These are phyloP conservation scores for Alternaria arborescens DNA, from an alignment of 2,329 filamentous ascomycete genomes.

Conservation along the genomic window DNA sequence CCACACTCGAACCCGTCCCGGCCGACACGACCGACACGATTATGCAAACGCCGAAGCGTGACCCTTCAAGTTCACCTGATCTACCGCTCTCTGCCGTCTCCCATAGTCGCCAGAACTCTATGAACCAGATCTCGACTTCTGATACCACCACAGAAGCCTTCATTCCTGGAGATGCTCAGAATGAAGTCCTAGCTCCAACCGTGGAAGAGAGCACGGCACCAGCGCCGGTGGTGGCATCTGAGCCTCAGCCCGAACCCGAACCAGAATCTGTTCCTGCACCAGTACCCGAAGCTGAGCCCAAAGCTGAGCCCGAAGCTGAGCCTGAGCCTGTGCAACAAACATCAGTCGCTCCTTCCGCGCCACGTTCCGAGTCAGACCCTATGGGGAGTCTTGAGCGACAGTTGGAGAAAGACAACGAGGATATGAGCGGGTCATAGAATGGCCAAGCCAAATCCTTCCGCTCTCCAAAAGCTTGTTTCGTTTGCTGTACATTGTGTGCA, in stretches of 20 bases:
- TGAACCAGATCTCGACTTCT: slow-evolving; percentile 36
- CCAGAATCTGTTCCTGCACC: slow-evolving; percentile 7
- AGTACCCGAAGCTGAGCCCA: slow-evolving; percentile 1
- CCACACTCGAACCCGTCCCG: slow-evolving; percentile 7
- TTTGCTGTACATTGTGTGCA: not conserved
- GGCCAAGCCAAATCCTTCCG: slow-evolving; percentile 1
- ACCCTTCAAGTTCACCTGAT: slow-evolving; percentile 55
- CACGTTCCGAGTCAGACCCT: slow-evolving; percentile 54
- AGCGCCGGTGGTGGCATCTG: slow-evolving; percentile 1
- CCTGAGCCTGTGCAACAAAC: slow-evolving; percentile 12
- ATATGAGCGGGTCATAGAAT: slow-evolving; percentile 24
- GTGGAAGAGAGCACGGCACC: slow-evolving; percentile 11
- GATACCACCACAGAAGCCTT: slow-evolving; percentile 16
- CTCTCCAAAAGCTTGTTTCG: not conserved
- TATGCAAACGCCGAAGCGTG: slow-evolving; percentile 26
- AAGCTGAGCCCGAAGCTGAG: not conserved
- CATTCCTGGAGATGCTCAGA: slow-evolving; percentile 10
- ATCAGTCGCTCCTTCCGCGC: slow-evolving; percentile 22
- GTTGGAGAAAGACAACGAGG: slow-evolving; percentile 46
- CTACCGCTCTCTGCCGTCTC: slow-evolving; percentile 49
- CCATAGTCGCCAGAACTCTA: slow-evolving; percentile 52
- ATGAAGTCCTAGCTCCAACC: slow-evolving; percentile 11
- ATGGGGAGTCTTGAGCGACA: slow-evolving; percentile 59
- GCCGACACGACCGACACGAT: slow-evolving; percentile 18
- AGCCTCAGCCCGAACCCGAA: slow-evolving; percentile 3